A percentile compares a stretch with the other conserved stretches of the same genome.
Conservation (phyloP, 176 grass and related monocot species). For the Musa acuminata region DNA sequence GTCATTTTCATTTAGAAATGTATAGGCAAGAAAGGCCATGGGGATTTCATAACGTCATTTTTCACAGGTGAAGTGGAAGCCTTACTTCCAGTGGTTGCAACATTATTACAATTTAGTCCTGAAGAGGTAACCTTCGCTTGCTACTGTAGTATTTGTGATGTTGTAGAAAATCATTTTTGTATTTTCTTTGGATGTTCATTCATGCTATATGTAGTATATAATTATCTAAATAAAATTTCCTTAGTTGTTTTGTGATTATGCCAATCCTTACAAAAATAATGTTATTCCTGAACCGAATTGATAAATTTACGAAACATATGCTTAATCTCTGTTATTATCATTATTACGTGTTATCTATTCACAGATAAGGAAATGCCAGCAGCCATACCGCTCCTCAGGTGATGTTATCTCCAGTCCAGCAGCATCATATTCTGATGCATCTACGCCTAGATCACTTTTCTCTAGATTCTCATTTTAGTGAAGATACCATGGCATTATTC, state of each 20-base stretch:
- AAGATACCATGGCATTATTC: background rate
- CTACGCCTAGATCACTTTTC: slow-evolving; percentile 52
- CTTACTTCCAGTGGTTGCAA: slow-evolving; percentile 83
- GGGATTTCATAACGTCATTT: slow-evolving; percentile 9
- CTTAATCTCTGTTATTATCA: background rate
- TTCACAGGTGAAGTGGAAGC: slow-evolving; percentile 79
- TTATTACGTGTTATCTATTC: background rate
- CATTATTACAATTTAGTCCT: slow-evolving; percentile 87
- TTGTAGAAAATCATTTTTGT: background rate
- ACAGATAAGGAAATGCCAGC: slow-evolving; percentile 82
- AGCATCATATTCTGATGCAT: slow-evolving; percentile 40
- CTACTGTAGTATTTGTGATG: background rate
- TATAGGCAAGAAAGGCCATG: background rate
- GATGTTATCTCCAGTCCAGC: slow-evolving; percentile 34
- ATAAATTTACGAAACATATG: background rate
- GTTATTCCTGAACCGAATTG: too few relatives aligned
- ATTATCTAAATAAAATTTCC: background rate
- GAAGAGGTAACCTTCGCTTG: slow-evolving; percentile 51
- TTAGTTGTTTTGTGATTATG: background rate
- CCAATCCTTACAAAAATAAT: too few relatives aligned
- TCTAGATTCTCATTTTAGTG: slow-evolving; percentile 62
- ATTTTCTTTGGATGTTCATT: background rate
- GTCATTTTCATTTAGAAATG: background rate
- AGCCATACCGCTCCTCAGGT: slow-evolving; percentile 48
- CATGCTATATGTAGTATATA: background rate